These are phyloP conservation scores for Aspergillus floridensis DNA, from an alignment of 2,329 filamentous ascomycete genomes.

Conservation along the genomic window DNA sequence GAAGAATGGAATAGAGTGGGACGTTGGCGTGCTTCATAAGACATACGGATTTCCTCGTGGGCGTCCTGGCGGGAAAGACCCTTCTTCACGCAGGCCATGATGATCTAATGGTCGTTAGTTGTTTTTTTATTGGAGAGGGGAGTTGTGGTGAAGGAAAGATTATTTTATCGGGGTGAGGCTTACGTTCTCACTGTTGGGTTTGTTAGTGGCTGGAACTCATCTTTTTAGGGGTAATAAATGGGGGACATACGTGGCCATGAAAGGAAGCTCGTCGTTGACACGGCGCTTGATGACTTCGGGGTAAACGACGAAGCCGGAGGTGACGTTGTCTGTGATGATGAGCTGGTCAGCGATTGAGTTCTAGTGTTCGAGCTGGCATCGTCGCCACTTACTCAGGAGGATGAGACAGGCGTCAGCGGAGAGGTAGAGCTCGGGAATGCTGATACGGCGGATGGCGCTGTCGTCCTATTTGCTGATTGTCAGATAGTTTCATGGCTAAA, in stretches of 20 bases:
- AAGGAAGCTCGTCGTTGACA: constrained; percentile 75
- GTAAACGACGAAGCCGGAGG: constrained; percentile 72
- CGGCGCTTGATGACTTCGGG: constrained; percentile 67
- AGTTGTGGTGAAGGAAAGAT: neutral
- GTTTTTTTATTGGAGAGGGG: neutral
- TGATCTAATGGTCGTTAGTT: constrained; percentile 50
- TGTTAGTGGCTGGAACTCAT: constrained; percentile 17
- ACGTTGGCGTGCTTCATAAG: neutral
- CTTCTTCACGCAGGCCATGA: constrained; percentile 72
- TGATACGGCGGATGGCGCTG: constrained; percentile 60
- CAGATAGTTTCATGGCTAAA: neutral
- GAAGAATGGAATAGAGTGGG: neutral
- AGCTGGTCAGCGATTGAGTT: neutral
- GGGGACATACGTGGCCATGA: constrained; percentile 68
- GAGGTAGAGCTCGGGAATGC: constrained; percentile 66
- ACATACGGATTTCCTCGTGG: constrained; percentile 74
- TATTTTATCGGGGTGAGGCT: constrained; percentile 5
- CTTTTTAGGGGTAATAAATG: neutral
- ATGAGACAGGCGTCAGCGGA: constrained; percentile 60
- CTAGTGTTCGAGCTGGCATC: neutral
- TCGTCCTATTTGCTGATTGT: constrained; percentile 54
- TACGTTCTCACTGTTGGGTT: constrained; percentile 32
- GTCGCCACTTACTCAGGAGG: constrained; percentile 31
- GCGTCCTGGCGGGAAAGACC: constrained; percentile 74
- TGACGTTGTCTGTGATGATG: constrained; percentile 60